Conservation (phyloP, 1,284 basidiomycete species). For the Fomes fomentarius region DNA sequence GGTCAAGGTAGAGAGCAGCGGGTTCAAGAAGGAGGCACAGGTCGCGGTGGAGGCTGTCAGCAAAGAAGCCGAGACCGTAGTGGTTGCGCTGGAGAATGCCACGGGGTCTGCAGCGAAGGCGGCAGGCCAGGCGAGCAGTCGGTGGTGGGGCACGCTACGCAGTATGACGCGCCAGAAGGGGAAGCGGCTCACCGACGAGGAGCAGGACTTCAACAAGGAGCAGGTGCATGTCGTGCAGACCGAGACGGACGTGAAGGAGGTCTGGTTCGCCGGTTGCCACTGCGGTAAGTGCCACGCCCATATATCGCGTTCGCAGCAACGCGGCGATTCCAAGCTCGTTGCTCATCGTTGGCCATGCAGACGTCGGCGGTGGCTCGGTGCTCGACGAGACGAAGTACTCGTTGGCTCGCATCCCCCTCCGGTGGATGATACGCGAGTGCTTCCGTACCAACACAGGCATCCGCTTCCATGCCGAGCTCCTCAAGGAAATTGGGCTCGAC, state of each 20-base stretch:
- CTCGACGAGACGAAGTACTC: conserved; percentile 52
- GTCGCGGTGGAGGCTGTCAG: background rate
- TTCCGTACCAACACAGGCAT: conserved; percentile 45
- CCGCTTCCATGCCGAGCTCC: conserved; percentile 43
- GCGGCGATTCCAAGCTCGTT: background rate
- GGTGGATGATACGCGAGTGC: conserved; percentile 70
- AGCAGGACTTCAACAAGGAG: conserved; percentile 24
- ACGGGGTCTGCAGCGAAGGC: background rate
- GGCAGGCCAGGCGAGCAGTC: conserved; percentile 1
- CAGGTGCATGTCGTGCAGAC: background rate
- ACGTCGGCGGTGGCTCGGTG: conserved; percentile 62
- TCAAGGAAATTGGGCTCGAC: conserved; percentile 53
- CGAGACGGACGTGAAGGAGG: conserved; percentile 55
- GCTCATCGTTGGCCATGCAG: conserved; percentile 32
- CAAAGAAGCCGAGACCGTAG: background rate
- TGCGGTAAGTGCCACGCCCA: conserved; percentile 44
- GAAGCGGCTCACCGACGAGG: conserved; percentile 23
- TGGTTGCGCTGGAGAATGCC: background rate
- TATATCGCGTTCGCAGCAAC: too few species aligned
- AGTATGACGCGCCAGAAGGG: conserved; percentile 17
- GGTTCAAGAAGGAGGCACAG: background rate
- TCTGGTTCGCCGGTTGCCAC: conserved; percentile 57
- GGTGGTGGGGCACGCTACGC: conserved; percentile 15
- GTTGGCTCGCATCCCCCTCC: conserved; percentile 61
- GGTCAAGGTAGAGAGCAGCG: background rate